Base-by-base conservation (phyloP, 2,329 filamentous ascomycete species). In the Stachybotrys chlorohalonatus region DNA sequence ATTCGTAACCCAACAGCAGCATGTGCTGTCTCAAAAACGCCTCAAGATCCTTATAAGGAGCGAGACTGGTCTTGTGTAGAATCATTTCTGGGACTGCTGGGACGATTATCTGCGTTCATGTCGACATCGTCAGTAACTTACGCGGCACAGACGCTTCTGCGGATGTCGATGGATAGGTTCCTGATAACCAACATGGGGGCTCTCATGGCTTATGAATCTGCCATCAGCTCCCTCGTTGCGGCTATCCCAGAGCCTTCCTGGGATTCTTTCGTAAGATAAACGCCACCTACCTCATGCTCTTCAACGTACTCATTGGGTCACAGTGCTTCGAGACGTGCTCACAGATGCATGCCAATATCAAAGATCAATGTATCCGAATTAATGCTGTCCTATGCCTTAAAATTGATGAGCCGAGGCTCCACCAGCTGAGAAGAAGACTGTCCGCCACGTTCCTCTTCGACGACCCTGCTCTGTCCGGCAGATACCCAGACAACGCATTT, bases 361-460 rank as follows among this genome's bases (percentile, higher is more conserved):
- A 63, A 49, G 46, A 70, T 66, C 31, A 75, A 77, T 58, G 68
- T 76, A 71, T 89, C 2, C 80, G 83, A 53, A 75, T 77, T 54
- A 79, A 82, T 49, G 72, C 85, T 5, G 72, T 90, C 11, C 70
- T 76, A 16, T 75, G 78, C 48, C 75, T 93, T 15, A 82, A 87
- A 0, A 71, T 79, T 9, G 74, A 71, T 6, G 76, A 73, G 4
- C 62, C 73, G 0, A 68, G 68, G 15, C 69, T 80, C 1, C 79
- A 86, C 57, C 79, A 85, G 42, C 72, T 93, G 31, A 80, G 85
- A 36, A 78, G 86, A 11, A 75, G 85, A 39, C 75, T 94, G 7
- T 86, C 89, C 3, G 72, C 86, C 6, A 77, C 80, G 1, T 85
- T 83, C 59, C 74, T 89, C 58, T 80, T 89, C 57, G 65, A 75